These are phyloP conservation scores for Hyphopichia wangnamkhiaoensis DNA, from an alignment of 1,139 yeast species.

Conservation along the genomic window DNA sequence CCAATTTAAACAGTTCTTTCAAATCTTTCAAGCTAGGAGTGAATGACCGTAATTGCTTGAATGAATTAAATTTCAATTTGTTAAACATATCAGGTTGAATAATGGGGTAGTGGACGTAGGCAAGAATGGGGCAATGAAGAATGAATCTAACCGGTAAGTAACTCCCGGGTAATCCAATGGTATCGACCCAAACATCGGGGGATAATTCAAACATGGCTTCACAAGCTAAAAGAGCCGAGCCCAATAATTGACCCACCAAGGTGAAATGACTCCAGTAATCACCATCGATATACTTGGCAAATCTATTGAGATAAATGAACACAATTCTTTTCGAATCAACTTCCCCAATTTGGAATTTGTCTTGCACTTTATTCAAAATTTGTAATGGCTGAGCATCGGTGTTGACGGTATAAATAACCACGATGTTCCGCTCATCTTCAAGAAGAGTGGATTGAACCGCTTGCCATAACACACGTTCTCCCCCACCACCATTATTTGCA, in stretches of 20 bases:
- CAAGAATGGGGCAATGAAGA: constrained; percentile 70
- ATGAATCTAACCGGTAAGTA: constrained; percentile 55
- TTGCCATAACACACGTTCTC: constrained; percentile 95
- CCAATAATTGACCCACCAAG: constrained; percentile 82
- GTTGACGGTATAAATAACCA: constrained; percentile 77
- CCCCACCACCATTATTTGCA: constrained; percentile 97
- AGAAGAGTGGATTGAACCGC: constrained; percentile 75
- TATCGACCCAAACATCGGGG: constrained; percentile 93
- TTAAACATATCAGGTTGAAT: constrained; percentile 84
- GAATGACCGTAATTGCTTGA: constrained; percentile 16
- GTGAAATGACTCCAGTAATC: constrained; percentile 79
- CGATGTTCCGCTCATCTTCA: constrained; percentile 54
- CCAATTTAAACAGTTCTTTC: constrained; percentile 44
- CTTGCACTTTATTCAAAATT: constrained; percentile 58
- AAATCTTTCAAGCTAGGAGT: constrained; percentile 18
- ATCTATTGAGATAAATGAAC: constrained; percentile 66
- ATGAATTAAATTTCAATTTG: constrained; percentile 45
- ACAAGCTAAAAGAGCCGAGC: constrained; percentile 65
- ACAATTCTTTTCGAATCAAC: constrained; percentile 60
- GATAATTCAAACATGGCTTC: constrained; percentile 70
- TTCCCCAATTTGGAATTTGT: constrained; percentile 61
- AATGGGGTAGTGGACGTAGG: constrained; percentile 93
- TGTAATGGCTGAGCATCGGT: constrained; percentile 49
- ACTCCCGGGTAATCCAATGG: constrained; percentile 90
- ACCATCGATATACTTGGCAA: constrained; percentile 64